phyloP scores from a whole-genome alignment of 2,329 filamentous ascomycete genomes.

The Calonectria hongkongensis region DNA sequence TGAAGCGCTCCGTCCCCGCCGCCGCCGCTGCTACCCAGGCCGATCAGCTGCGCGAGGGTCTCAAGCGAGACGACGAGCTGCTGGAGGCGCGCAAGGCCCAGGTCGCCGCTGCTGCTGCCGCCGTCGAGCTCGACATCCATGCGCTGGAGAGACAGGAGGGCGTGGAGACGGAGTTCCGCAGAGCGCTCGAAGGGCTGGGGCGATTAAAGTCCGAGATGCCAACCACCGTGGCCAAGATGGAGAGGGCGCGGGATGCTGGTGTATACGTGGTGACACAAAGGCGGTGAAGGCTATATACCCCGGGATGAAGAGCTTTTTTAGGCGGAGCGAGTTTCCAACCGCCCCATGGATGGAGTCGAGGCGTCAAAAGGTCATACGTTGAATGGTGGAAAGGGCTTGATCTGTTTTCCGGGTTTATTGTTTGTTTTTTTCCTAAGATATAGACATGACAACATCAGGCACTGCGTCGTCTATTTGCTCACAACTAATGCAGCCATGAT shows the following conservation, averaged over 20 bases:
- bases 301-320: constrained; percentile 26
- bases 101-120: constrained; percentile 46
- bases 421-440: constrained; percentile 12
- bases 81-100: constrained; percentile 57
- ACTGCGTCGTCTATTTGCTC: constrained; percentile 46
- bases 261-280: constrained; percentile 70
- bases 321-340: neutral
- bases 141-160: constrained; percentile 64
- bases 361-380: constrained; percentile 28
- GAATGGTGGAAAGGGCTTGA: neutral
- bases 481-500: constrained; percentile 48
- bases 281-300: constrained; percentile 50
- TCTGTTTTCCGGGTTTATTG: neutral
- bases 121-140: constrained; percentile 55
- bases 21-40: constrained; percentile 66
- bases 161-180: constrained; percentile 68
- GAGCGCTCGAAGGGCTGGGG: constrained; percentile 70
- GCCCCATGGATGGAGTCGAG: constrained; percentile 30
- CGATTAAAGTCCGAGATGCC: constrained; percentile 77
- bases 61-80: constrained; percentile 69
- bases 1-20: constrained; percentile 73
- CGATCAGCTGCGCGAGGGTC: constrained; percentile 61
- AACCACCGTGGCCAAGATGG: constrained; percentile 78
- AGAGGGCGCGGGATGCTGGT: constrained; percentile 76
- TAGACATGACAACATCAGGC: constrained; percentile 22